Conservation (phyloP, 495 filamentous ascomycete genomes). For the Hypoxylon perforatum region DNA sequence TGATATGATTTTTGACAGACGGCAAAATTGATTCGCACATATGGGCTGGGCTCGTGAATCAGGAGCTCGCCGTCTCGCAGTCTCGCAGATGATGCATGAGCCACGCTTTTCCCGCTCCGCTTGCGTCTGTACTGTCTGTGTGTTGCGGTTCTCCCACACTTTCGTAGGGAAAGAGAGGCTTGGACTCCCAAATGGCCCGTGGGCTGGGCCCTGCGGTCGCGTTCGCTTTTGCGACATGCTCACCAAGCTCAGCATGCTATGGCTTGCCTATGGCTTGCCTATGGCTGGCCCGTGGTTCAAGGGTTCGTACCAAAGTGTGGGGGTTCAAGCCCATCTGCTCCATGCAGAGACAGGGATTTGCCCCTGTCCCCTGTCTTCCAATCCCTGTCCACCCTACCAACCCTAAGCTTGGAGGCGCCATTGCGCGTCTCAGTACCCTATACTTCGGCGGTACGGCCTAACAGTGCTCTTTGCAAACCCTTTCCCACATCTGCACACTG, state of each 20-base stretch:
- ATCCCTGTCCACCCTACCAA: conserved; percentile 8
- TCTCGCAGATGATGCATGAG: conserved; percentile 26
- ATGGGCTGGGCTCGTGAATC: neutral
- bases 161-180: conserved; percentile 32
- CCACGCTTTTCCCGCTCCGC: conserved; percentile 13
- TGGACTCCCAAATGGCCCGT: conserved; percentile 29
- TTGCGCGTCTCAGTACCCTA: conserved; percentile 38
- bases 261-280: too few species aligned
- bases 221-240: conserved; percentile 26
- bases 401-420: conserved; percentile 19
- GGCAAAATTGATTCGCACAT: conserved; percentile 15
- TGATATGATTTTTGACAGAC: conserved; percentile 8
- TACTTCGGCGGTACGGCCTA: conserved; percentile 36
- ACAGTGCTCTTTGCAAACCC: conserved; percentile 35
- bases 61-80: conserved; percentile 22
- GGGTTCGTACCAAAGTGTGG: conserved; percentile 43
- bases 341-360: conserved; percentile 20
- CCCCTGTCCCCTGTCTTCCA: conserved; percentile 22
- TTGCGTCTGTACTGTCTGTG: too few species aligned
- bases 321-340: conserved; percentile 39
- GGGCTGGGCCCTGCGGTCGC: conserved; percentile 26
- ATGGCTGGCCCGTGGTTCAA: conserved; percentile 5
- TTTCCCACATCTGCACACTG: conserved; percentile 37
- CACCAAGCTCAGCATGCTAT: neutral
- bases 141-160: conserved; percentile 3